phyloP scores from a whole-genome alignment of 1,284 basidiomycete species.

The Tylopilus sp. region DNA sequence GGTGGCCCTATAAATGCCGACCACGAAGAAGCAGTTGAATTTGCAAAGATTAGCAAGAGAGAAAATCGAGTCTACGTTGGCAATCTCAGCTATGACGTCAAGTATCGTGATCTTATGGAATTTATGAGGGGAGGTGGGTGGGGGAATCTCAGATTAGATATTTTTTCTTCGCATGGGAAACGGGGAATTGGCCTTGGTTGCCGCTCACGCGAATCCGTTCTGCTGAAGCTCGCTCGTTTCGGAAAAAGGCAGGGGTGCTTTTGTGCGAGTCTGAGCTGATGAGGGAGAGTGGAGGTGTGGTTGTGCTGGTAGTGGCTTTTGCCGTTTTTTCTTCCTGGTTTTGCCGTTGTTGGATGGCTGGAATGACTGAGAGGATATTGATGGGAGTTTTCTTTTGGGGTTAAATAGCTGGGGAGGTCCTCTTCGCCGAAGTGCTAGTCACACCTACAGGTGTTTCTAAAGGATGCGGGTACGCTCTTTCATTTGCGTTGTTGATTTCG shows the following conservation, averaged over 20 bases:
- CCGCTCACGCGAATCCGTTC: constrained; percentile 34
- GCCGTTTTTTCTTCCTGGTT: constrained; percentile 40
- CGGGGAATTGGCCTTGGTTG: constrained; percentile 27
- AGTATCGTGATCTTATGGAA: constrained; percentile 95
- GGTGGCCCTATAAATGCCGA: constrained; percentile 90
- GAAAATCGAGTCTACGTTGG: constrained; percentile 98
- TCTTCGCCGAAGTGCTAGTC: constrained; percentile 96
- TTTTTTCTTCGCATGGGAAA: constrained; percentile 37
- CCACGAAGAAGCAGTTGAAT: constrained; percentile 83
- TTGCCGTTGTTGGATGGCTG: constrained; percentile 59
- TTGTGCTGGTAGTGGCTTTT: constrained; percentile 19
- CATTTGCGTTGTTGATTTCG: background rate
- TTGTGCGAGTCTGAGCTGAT: constrained; percentile 36
- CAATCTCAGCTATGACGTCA: constrained; percentile 96
- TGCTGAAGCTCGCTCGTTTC: constrained; percentile 35
- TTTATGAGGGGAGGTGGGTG: constrained; percentile 99
- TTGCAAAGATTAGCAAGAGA: constrained; percentile 89
- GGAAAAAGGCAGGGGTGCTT: constrained; percentile 33
- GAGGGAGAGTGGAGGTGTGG: constrained; percentile 32
- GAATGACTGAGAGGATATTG: constrained; percentile 75
- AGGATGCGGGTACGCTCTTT: constrained; percentile 86
- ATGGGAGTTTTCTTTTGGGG: constrained; percentile 78
- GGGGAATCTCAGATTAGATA: constrained; percentile 56
- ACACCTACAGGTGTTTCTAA: constrained; percentile 96
- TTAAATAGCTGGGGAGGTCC: constrained; percentile 91